Percentiles rank a stretch among this genome's conserved stretches.
Evolutionary conservation across 371 early-diverging fungal genomes (phyloP).

Genomic region (Mortierella sp.): DNA sequence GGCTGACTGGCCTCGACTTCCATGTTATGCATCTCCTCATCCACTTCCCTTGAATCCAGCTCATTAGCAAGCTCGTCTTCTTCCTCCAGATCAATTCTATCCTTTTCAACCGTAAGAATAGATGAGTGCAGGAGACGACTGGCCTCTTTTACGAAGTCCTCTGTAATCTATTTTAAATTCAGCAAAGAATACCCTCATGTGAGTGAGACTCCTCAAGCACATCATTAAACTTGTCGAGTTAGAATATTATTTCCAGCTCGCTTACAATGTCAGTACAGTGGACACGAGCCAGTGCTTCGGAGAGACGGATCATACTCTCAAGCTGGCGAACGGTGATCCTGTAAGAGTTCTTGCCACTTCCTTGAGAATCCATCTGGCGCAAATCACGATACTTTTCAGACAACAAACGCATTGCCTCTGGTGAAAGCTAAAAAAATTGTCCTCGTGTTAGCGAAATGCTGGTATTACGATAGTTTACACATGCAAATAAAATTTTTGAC

Average conservation of each 20-base stretch:
- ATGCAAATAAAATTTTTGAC: background rate
- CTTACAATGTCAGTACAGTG: conserved; percentile 82
- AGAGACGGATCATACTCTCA: conserved; percentile 97
- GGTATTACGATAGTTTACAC: background rate
- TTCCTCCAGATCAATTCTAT: conserved; percentile 83
- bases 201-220: background rate
- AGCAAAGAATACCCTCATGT: background rate
- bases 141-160: conserved; percentile 93
- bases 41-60: conserved; percentile 35
- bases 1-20: conserved; percentile 44
- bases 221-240: background rate
- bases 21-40: conserved; percentile 48
- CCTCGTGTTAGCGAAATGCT: background rate
- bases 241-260: background rate
- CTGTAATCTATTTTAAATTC: conserved; percentile 65
- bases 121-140: conserved; percentile 91
- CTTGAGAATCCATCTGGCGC: conserved; percentile 90
- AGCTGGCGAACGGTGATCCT: conserved; percentile 99
- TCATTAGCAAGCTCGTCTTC: conserved; percentile 58
- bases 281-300: conserved; percentile 97
- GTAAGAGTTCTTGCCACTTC: conserved; percentile 82
- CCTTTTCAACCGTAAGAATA: conserved; percentile 94
- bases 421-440: conserved; percentile 69
- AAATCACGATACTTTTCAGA: conserved; percentile 92
- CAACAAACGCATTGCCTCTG: conserved; percentile 84